Evolutionary conservation across 2,329 filamentous ascomycete species (phyloP).

Genomic region (Stachybotrys chlorohalonatus): DNA sequence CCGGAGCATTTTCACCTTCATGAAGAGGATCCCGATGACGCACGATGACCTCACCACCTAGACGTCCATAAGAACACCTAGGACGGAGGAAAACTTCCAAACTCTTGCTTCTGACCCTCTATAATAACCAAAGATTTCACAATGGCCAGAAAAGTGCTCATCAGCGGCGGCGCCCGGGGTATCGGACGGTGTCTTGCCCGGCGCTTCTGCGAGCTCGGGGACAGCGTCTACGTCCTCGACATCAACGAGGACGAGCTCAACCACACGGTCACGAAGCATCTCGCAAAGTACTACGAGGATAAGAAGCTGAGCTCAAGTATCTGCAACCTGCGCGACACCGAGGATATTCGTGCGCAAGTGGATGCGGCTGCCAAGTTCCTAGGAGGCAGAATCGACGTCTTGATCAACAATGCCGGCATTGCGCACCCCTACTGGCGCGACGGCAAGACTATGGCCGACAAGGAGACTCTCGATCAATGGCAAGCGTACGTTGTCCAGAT

Average conservation of each 20-base stretch:
- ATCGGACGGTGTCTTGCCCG: conserved; percentile 35
- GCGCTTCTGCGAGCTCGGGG: conserved; percentile 28
- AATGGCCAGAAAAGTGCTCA: conserved; percentile 1
- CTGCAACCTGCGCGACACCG: conserved; percentile 30
- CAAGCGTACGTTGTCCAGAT: conserved; percentile 16
- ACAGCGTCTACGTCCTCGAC: conserved; percentile 35
- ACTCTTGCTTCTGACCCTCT: background rate
- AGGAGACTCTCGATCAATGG: conserved; percentile 32
- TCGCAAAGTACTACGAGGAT: conserved; percentile 14
- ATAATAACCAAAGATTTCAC: background rate
- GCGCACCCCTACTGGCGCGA: conserved; percentile 28
- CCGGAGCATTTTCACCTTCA: background rate
- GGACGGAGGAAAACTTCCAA: background rate
- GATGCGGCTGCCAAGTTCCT: conserved; percentile 24
- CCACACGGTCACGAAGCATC: conserved; percentile 21
- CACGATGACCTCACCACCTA: background rate
- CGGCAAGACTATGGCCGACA: conserved; percentile 35
- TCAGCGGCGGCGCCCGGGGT: conserved; percentile 28
- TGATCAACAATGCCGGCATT: conserved; percentile 29
- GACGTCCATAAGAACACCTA: background rate
- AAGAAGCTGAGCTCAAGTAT: conserved; percentile 21
- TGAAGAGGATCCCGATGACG: background rate
- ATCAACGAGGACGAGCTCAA: conserved; percentile 28
- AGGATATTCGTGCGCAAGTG: conserved; percentile 23
- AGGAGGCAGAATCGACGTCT: conserved; percentile 25